These are phyloP conservation scores for Dioscorea alata DNA, from an alignment of 106 monocot genomes.

Conservation along the genomic window DNA sequence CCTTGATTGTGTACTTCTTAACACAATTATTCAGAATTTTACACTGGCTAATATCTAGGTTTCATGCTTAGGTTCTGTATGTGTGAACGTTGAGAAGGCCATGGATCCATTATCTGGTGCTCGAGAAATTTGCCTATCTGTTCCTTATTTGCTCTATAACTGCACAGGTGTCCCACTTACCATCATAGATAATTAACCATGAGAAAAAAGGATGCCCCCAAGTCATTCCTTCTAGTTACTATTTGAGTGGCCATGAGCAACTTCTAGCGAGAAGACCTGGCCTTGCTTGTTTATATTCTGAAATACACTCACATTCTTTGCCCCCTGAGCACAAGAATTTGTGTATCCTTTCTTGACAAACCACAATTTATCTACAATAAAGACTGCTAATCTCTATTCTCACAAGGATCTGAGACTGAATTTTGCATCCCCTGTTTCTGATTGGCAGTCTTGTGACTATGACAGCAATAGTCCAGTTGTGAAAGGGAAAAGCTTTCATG, in stretches of 20 bases:
- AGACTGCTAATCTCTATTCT: constrained; percentile 8
- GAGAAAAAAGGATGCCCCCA: constrained; percentile 38
- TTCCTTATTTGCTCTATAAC: constrained; percentile 88
- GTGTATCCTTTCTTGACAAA: constrained; percentile 1
- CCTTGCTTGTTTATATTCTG: constrained; percentile 49
- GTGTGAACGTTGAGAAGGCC: constrained; percentile 66
- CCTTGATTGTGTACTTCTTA: neutral
- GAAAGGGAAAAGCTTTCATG: neutral
- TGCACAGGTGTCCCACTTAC: constrained; percentile 63
- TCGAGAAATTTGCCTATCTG: constrained; percentile 71
- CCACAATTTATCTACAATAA: constrained; percentile 6
- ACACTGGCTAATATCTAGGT: constrained; percentile 9
- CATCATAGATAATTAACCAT: constrained; percentile 42
- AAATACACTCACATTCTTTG: constrained; percentile 5
- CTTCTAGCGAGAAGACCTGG: constrained; percentile 39
- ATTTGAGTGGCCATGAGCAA: constrained; percentile 30
- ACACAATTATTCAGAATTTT: neutral
- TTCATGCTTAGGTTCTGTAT: constrained; percentile 44
- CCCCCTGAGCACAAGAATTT: neutral
- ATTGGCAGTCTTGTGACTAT: neutral
- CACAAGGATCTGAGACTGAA: constrained; percentile 11
- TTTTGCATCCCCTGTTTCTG: neutral
- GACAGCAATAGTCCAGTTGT: neutral
- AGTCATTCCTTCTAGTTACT: constrained; percentile 54
- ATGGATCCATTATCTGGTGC: constrained; percentile 84